A percentile compares a stretch with the other conserved stretches of the same genome.
phyloP scores from a whole-genome alignment of 768 basidiomycete genomes.

The Pluteus cervinus region DNA sequence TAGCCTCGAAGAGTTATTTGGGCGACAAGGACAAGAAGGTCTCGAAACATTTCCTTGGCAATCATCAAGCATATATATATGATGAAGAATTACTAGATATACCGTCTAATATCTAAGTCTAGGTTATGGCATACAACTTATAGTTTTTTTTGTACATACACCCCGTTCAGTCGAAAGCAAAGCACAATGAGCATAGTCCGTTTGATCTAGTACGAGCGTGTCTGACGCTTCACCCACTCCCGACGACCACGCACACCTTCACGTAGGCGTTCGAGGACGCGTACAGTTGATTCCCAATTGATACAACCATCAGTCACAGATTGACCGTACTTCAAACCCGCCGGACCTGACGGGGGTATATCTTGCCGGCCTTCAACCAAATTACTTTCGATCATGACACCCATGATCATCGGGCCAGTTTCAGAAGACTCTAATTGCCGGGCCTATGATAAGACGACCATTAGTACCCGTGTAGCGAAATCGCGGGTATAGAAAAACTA shows the following conservation, averaged over 20 bases:
- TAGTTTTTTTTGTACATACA: too few species aligned
- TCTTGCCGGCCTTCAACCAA: slow-evolving; percentile 84
- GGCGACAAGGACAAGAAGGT: too few species aligned
- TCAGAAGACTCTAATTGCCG: slow-evolving; percentile 67
- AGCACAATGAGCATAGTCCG: too few species aligned
- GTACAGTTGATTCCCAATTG: slow-evolving; percentile 84
- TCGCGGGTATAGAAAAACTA: slow-evolving; percentile 9
- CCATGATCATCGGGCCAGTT: slow-evolving; percentile 73
- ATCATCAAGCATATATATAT: too few species aligned
- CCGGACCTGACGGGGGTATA: slow-evolving; percentile 66
- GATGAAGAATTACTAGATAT: too few species aligned
- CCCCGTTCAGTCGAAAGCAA: too few species aligned
- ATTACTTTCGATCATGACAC: slow-evolving; percentile 95
- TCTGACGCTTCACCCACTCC: slow-evolving; percentile 32
- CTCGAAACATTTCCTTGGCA: too few species aligned
- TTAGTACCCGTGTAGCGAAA: slow-evolving; percentile 3
- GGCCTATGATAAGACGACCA: slow-evolving; percentile 38
- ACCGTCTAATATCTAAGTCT: too few species aligned
- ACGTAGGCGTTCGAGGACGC: slow-evolving; percentile 78
- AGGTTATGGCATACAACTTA: too few species aligned
- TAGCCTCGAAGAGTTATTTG: too few species aligned
- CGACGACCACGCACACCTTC: slow-evolving; percentile 80
- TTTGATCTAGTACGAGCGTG: too few species aligned
- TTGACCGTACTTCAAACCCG: slow-evolving; percentile 74
- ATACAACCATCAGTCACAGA: slow-evolving; percentile 89